Evolutionary conservation across 75 land plant species (phyloP), one percentile per base, ranked within the genome.

Genomic region (Sequoia sempervirens): DNA sequence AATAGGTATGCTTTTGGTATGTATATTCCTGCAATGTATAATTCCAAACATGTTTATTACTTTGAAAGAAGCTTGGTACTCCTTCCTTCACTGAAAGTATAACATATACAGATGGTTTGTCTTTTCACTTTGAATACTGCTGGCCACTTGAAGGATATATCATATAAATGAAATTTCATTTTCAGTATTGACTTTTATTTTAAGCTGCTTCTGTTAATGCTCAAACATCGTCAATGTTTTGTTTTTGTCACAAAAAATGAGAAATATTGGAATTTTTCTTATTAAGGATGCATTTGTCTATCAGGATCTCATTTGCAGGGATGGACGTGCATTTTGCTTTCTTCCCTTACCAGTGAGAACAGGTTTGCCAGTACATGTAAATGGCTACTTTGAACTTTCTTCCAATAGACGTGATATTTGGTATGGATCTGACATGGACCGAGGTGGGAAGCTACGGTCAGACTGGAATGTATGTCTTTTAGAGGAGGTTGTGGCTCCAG

Each of bases 351-450:
- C 99, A 20, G 90, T 94, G 28, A 92, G 85, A 82, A 97, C 99
- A 73, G 98, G 98, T 30, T 70, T 97, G 69, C 47, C 91, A 28
- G 94, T 97, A 56, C 99, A 97, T 86, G 89, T 97, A 68, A 95
- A 97, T 87, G 99, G 93, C 14, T 97, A 90, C 85, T 97, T 97
- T 90, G 99, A 97, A 89, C 89, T 97, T 53, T 94, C 99, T 4
- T 95, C 99, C 30, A 95, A 97, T 68, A 92, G 99, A n/a, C 95
- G 99, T 43, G 92, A 93, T 75, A 95, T 97, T 37, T 97, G 99
- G 99, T 92, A 86, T 87, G 99, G 99, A 23, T 90, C 84, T 64
- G 99, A 97, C 87, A 97, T 97, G 99, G 99, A 97, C 82, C 90
- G 96, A 84, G 90, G 90, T 85, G 99, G 99, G 66, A 97, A 93